A percentile compares a stretch with the other conserved stretches of the same genome.
Conservation (phyloP, 805 yeast species). For the Ogataea sp. region DNA sequence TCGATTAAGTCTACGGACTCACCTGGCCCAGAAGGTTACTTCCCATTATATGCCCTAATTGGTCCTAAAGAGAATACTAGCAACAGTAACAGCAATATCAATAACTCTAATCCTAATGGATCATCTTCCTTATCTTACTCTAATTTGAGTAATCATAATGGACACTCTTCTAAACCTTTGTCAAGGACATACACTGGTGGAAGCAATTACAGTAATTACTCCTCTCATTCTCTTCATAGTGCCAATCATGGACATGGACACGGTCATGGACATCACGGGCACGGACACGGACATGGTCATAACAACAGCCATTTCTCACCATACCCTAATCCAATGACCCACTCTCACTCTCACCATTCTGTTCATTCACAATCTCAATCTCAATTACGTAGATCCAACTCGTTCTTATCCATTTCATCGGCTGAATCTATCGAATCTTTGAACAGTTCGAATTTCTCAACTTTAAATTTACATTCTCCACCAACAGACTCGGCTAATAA, state of each 20-base stretch:
- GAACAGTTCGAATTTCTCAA: conserved; percentile 14
- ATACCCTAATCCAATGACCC: conserved; percentile 14
- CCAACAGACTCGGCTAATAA: conserved; percentile 1
- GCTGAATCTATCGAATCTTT: conserved; percentile 11
- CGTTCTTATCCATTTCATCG: conserved; percentile 20
- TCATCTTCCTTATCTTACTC: neutral
- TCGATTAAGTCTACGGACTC: conserved; percentile 12
- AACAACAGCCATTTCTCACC: conserved; percentile 17
- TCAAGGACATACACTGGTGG: conserved; percentile 2
- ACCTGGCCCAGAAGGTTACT: conserved; percentile 20
- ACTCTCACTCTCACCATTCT: conserved; percentile 2
- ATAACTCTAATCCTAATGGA: neutral
- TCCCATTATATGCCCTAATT: conserved; percentile 25
- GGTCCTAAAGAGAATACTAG: too few relatives aligned
- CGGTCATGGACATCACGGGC: conserved; percentile 8
- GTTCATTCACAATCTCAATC: conserved; percentile 6
- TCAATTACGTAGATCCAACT: conserved; percentile 12
- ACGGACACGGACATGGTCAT: conserved; percentile 16
- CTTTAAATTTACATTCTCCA: neutral
- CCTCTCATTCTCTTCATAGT: conserved; percentile 1
- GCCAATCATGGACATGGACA: neutral
- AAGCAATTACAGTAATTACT: conserved; percentile 3
- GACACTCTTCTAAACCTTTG: neutral
- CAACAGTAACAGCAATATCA: neutral
- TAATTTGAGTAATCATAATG: too few relatives aligned